Percentiles rank a stretch among this genome's conserved stretches.
Conservation (phyloP, 73 alveolate species). For the Paraurostyla sp. region DNA sequence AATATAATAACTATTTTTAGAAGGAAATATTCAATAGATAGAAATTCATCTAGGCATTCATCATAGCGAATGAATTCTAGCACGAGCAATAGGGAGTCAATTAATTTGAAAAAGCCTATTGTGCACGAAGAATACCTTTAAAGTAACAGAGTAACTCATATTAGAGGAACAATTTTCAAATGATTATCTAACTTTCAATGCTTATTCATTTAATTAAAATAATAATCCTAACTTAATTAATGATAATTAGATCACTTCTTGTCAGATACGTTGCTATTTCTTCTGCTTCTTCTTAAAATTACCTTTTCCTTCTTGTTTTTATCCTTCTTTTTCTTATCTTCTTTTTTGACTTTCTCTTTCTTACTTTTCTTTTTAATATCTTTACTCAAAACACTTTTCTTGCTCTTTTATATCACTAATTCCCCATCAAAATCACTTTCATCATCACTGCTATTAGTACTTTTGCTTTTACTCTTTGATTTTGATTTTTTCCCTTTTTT, state of each 20-base stretch:
- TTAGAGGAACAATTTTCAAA: constrained; percentile 34
- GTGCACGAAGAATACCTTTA: constrained; percentile 31
- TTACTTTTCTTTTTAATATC: neutral
- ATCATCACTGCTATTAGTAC: neutral
- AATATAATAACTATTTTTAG: neutral
- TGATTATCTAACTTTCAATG: neutral
- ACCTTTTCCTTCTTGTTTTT: neutral
- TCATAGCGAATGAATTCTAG: neutral
- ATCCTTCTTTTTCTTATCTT: neutral
- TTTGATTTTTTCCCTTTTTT: neutral
- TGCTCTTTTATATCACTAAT: constrained; percentile 5
- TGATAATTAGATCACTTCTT: too few species aligned
- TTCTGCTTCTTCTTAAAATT: neutral
- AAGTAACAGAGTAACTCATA: constrained; percentile 15
- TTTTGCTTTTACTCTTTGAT: neutral
- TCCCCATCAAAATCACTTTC: constrained; percentile 52
- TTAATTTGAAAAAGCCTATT: neutral
- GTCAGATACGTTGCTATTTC: neutral
- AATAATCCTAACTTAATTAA: too few species aligned
- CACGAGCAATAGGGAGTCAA: neutral
- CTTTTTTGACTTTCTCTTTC: neutral
- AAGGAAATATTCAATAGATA: neutral
- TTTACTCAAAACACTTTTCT: neutral
- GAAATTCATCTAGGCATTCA: constrained; percentile 44
- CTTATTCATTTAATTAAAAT: too few species aligned